phyloP scores from a whole-genome alignment of 495 filamentous ascomycete species.

The Corynascus novoguineensis region DNA sequence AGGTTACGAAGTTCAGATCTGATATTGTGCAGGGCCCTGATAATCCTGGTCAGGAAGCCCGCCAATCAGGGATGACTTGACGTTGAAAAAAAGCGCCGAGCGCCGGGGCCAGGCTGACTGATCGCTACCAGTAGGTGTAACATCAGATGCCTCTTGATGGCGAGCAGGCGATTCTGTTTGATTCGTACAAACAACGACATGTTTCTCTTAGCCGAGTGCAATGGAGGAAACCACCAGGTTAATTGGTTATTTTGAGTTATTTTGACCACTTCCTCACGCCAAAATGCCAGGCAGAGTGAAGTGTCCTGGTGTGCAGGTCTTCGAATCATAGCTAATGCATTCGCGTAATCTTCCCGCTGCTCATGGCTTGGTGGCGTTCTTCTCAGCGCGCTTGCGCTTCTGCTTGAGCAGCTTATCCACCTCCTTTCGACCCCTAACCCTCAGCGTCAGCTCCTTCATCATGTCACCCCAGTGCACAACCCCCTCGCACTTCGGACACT shows the following conservation, averaged over 20 bases:
- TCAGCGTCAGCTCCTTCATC: slow-evolving; percentile 73
- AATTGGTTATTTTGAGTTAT: too few relatives aligned
- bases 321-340: not conserved
- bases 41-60: slow-evolving; percentile 6
- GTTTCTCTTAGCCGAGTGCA: too few relatives aligned
- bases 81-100: slow-evolving; percentile 19
- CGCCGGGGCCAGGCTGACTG: slow-evolving; percentile 19
- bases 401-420: slow-evolving; percentile 58
- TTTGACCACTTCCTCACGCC: too few relatives aligned
- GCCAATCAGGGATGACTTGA: slow-evolving; percentile 27
- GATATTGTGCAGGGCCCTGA: slow-evolving; percentile 21
- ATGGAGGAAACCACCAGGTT: too few relatives aligned
- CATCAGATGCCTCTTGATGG: too few relatives aligned
- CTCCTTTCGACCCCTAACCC: slow-evolving; percentile 61
- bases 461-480: slow-evolving; percentile 67
- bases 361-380: slow-evolving; percentile 10
- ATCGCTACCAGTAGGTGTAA: slow-evolving; percentile 3
- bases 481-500: slow-evolving; percentile 64
- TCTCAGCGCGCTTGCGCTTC: slow-evolving; percentile 33
- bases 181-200: too few relatives aligned
- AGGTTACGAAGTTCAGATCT: slow-evolving; percentile 7
- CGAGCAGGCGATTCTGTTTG: too few relatives aligned
- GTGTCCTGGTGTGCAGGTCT: too few relatives aligned
- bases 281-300: too few relatives aligned
- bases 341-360: not conserved